Evolutionary conservation across 306 rosid species (phyloP).

Genomic region (Cucurbita moschata): DNA sequence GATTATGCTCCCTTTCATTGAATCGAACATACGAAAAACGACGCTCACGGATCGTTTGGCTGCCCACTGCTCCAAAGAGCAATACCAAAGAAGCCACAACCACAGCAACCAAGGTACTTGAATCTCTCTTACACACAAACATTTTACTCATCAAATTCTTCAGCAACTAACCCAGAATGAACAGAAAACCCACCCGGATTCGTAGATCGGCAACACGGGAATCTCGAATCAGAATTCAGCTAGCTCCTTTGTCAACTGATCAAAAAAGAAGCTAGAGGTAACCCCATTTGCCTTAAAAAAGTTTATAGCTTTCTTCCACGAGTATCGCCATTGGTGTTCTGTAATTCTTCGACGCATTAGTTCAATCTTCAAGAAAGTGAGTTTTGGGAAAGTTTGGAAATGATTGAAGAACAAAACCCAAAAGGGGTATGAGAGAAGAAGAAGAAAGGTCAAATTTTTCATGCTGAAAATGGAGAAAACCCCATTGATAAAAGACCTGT

Average conservation of each 20-base stretch:
- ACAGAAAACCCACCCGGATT: neutral
- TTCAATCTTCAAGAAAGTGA: neutral
- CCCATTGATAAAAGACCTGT: neutral
- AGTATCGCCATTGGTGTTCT: neutral
- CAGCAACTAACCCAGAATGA: neutral
- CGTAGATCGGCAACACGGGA: neutral
- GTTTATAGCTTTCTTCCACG: neutral
- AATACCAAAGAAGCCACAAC: neutral
- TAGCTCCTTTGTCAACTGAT: neutral
- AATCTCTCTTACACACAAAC: neutral
- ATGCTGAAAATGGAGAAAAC: neutral
- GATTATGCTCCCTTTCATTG: neutral
- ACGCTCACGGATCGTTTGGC: neutral
- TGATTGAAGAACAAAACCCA: neutral
- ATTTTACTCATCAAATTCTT: neutral
- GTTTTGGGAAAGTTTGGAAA: neutral
- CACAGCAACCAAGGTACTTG: neutral
- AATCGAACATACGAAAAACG: constrained; percentile 4
- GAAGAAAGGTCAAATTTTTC: neutral
- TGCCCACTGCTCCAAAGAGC: neutral
- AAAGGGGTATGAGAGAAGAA: neutral
- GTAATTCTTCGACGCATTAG: neutral
- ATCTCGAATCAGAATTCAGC: neutral
- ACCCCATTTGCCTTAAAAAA: neutral
- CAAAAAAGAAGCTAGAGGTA: neutral